phyloP scores from a whole-genome alignment of 805 yeast species.

The Candida takata region DNA sequence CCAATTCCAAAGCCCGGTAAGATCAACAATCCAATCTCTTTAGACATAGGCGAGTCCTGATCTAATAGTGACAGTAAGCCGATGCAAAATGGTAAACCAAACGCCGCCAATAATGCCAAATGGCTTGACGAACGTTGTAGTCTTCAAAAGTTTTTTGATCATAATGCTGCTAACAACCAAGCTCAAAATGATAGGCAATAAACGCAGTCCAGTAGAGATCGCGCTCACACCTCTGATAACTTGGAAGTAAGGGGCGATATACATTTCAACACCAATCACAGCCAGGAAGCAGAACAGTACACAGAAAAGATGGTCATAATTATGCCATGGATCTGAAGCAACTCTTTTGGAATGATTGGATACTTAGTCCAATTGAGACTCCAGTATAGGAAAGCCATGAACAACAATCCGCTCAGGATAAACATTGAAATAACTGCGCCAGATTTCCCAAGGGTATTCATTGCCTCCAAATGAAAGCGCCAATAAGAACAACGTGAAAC shows the following conservation, averaged over 20 bases:
- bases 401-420: constrained; percentile 23
- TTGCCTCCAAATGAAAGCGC: constrained; percentile 39
- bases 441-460: constrained; percentile 50
- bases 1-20: no score
- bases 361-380: constrained; percentile 10
- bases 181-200: no score
- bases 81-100: constrained; percentile 26
- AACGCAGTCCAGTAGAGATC: no score
- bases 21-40: no score
- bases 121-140: constrained; percentile 30
- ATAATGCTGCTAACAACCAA: no score
- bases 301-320: neutral
- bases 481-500: no score
- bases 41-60: no score
- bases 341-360: constrained; percentile 27
- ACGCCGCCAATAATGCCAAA: constrained; percentile 24
- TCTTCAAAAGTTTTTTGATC: constrained; percentile 20
- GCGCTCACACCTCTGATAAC: no score
- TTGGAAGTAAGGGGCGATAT: constrained; percentile 15
- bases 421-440: constrained; percentile 44
- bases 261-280: constrained; percentile 1
- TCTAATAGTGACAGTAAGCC: constrained; percentile 29
- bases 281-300: constrained; percentile 4
- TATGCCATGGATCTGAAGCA: no score
- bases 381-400: constrained; percentile 7